phyloP scores from a whole-genome alignment of 805 yeast genomes.

The Millerozyma miso region DNA sequence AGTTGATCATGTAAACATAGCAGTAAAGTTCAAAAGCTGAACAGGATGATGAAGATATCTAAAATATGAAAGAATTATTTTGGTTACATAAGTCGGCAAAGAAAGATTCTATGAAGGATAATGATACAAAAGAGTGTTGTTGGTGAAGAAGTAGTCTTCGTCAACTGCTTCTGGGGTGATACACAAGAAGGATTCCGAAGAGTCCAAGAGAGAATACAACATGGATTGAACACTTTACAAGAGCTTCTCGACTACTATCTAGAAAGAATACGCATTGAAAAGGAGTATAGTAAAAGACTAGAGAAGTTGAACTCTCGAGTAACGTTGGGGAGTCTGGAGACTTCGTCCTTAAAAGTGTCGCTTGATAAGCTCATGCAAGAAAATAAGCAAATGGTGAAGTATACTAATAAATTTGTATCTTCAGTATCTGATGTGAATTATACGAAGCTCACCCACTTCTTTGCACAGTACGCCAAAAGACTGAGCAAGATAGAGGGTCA shows the following conservation, averaged over 20 bases:
- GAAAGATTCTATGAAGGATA: neutral
- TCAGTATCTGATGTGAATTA: slow-evolving; percentile 45
- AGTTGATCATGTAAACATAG: neutral
- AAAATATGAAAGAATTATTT: neutral
- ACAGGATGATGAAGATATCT: neutral
- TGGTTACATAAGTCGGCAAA: neutral
- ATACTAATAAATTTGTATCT: slow-evolving; percentile 52
- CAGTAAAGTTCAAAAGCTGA: neutral
- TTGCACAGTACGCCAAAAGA: slow-evolving; percentile 47
- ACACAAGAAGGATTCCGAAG: slow-evolving; percentile 58
- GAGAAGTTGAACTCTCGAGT: slow-evolving; percentile 44
- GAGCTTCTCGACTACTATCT: slow-evolving; percentile 33
- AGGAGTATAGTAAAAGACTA: slow-evolving; percentile 62
- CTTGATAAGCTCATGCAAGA: slow-evolving; percentile 57
- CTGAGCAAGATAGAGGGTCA: slow-evolving; percentile 55
- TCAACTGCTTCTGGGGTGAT: slow-evolving; percentile 52
- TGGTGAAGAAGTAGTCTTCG: slow-evolving; percentile 26
- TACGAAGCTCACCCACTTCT: slow-evolving; percentile 51
- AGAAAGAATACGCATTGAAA: slow-evolving; percentile 57
- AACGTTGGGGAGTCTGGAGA: slow-evolving; percentile 51
- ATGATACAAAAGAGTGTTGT: neutral
- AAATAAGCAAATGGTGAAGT: slow-evolving; percentile 53
- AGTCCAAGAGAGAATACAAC: slow-evolving; percentile 53
- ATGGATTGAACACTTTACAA: slow-evolving; percentile 51
- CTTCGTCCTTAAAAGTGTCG: slow-evolving; percentile 56